Evolutionary conservation across 176 grass and related monocot species (phyloP).

Genomic region (Carex scoparia): DNA sequence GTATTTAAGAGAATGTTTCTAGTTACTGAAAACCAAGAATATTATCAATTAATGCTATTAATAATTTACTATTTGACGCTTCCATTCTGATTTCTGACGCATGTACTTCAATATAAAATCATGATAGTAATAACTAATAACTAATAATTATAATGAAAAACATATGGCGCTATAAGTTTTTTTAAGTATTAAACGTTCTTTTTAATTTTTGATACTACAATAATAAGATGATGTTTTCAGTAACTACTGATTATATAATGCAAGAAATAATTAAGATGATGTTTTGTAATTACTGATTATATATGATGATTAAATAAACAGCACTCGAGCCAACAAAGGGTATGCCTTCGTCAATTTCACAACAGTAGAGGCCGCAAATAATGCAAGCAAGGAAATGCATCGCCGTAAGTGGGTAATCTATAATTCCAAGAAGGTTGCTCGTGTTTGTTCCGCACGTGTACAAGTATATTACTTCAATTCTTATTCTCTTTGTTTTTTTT

Average conservation of each 20-base stretch:
- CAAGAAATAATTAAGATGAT: not conserved
- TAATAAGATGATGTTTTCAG: no score
- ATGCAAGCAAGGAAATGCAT: constrained; percentile 24
- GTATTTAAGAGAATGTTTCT: not conserved
- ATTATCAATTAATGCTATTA: constrained; percentile 5
- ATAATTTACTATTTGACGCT: not conserved
- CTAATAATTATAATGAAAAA: no score
- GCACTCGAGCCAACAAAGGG: constrained; percentile 33
- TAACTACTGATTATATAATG: no score
- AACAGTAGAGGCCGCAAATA: constrained; percentile 17
- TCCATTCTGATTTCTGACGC: not conserved
- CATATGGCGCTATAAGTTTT: no score
- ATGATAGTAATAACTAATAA: not conserved
- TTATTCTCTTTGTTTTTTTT: not conserved
- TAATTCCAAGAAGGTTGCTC: constrained; percentile 35
- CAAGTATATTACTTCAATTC: constrained; percentile 25
- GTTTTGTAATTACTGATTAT: not conserved
- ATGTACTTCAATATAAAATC: not conserved
- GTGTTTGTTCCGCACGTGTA: constrained; percentile 36
- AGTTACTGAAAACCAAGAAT: not conserved
- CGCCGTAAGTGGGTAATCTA: constrained; percentile 31
- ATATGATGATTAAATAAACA: not conserved
- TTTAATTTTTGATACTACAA: not conserved
- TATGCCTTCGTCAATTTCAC: constrained; percentile 87
- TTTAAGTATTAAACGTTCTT: no score